A percentile compares a stretch with the other conserved stretches of the same genome.
These are phyloP conservation scores for Quercus alba DNA, from an alignment of 306 rosid genomes.

Conservation along the genomic window DNA sequence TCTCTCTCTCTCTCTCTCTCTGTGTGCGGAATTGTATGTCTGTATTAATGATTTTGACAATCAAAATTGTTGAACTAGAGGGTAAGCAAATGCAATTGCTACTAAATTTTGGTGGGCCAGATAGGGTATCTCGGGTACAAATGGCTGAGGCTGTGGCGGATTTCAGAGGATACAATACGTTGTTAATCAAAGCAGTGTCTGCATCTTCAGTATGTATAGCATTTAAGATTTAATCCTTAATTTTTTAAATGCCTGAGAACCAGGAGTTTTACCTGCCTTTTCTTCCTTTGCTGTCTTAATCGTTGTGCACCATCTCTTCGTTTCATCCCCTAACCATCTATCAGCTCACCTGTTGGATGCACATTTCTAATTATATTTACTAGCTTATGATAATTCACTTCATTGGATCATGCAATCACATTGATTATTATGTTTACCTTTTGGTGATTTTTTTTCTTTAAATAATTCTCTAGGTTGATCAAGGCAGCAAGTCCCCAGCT, in stretches of 20 bases:
- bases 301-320: not conserved
- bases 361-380: not conserved
- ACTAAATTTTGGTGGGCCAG: conserved; percentile 82
- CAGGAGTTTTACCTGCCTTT: not conserved
- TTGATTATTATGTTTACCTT: not conserved
- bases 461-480: conserved; percentile 57
- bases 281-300: conserved; percentile 5
- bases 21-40: conserved; percentile 12
- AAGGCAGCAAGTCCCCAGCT: conserved; percentile 80
- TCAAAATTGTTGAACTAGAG: conserved; percentile 36
- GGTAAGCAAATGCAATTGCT: conserved; percentile 62
- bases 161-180: conserved; percentile 56
- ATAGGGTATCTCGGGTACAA: conserved; percentile 71
- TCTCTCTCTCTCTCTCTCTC: not conserved
- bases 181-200: conserved; percentile 64
- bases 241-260: not conserved
- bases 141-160: conserved; percentile 88
- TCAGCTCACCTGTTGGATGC: conserved; percentile 9
- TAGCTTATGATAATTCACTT: not conserved
- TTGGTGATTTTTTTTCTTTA: not conserved
- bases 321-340: conserved; percentile 1
- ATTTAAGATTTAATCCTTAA: conserved; percentile 12
- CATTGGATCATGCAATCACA: not conserved
- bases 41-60: conserved; percentile 10
- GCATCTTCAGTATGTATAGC: conserved; percentile 56